Percentiles rank a stretch among this genome's conserved stretches.
These are phyloP conservation scores for Fragilariopsis cylindrus DNA, from an alignment of 108 stramenopile species.

Conservation along the genomic window DNA sequence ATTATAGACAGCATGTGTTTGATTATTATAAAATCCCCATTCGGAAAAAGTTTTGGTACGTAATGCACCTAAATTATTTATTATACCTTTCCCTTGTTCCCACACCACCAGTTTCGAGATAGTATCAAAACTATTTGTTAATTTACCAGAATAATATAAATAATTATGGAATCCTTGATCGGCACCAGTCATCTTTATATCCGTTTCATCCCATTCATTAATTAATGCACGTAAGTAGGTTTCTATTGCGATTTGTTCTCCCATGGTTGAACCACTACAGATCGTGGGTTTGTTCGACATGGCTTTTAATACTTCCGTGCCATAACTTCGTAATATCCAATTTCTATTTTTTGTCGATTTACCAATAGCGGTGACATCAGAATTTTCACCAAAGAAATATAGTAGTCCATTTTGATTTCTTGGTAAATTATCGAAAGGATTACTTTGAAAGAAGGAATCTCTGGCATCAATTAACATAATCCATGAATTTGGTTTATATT, in stretches of 20 bases:
- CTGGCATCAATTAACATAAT: slow-evolving; percentile 82
- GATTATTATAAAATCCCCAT: slow-evolving; percentile 67
- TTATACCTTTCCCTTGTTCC: slow-evolving; percentile 81
- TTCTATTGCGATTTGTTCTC: slow-evolving; percentile 80
- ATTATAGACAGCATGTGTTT: slow-evolving; percentile 64
- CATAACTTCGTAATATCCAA: slow-evolving; percentile 64
- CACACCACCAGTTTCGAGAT: slow-evolving; percentile 66
- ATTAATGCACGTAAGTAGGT: slow-evolving; percentile 79
- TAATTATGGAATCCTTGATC: slow-evolving; percentile 91
- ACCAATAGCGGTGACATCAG: slow-evolving; percentile 68
- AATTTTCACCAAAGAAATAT: slow-evolving; percentile 83
- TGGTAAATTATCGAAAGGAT: slow-evolving; percentile 55
- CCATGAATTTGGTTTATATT: slow-evolving; percentile 68
- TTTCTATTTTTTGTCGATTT: slow-evolving; percentile 62
- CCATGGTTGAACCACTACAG: slow-evolving; percentile 81
- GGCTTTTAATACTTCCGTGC: slow-evolving; percentile 38
- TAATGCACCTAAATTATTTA: slow-evolving; percentile 82
- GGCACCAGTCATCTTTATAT: slow-evolving; percentile 69
- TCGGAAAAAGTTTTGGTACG: slow-evolving; percentile 62
- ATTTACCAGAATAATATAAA: slow-evolving; percentile 67
- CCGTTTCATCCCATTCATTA: slow-evolving; percentile 74
- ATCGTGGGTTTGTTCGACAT: slow-evolving; percentile 70
- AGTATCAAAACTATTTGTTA: slow-evolving; percentile 39
- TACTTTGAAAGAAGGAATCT: slow-evolving; percentile 77
- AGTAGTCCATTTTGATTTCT: slow-evolving; percentile 52